phyloP scores from a whole-genome alignment of 2,329 filamentous ascomycete species.

The Gaeumannomyces tritici region DNA sequence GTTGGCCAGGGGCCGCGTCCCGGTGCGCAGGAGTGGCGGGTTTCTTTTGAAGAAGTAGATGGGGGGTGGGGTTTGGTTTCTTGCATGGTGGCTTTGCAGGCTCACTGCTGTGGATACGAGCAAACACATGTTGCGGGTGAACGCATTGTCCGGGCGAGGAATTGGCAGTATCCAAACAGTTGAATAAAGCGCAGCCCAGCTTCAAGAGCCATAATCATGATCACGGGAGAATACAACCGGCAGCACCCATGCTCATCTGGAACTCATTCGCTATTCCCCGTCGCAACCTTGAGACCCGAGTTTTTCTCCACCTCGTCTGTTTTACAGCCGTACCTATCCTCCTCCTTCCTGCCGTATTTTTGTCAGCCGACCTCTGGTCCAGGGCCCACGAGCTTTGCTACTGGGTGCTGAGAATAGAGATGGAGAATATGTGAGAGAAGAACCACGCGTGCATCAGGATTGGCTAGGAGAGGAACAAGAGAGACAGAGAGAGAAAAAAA shows the following conservation, averaged over 20 bases:
- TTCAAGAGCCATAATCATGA: too few relatives aligned
- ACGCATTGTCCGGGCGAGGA: too few relatives aligned
- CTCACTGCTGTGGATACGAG: too few relatives aligned
- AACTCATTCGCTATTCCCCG: background rate
- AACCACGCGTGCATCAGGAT: background rate
- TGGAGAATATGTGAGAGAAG: background rate
- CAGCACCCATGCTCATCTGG: too few relatives aligned
- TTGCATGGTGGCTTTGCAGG: background rate
- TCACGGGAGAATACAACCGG: too few relatives aligned
- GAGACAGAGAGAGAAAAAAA: background rate
- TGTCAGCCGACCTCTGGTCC: too few relatives aligned
- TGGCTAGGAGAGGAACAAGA: background rate
- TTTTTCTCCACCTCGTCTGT: background rate
- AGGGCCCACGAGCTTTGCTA: background rate
- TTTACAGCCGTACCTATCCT: background rate
- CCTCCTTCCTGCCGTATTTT: background rate
- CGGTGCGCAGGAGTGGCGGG: conserved; percentile 26
- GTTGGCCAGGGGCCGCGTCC: conserved; percentile 30
- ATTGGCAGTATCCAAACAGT: too few relatives aligned
- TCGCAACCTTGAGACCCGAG: background rate
- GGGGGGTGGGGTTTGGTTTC: background rate
- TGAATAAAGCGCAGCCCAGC: too few relatives aligned
- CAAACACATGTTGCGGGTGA: too few relatives aligned
- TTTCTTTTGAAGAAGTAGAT: conserved; percentile 30
- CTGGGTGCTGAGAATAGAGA: background rate